Conservation (phyloP, 2,329 filamentous ascomycete species). For the Diaporthe longicolla region DNA sequence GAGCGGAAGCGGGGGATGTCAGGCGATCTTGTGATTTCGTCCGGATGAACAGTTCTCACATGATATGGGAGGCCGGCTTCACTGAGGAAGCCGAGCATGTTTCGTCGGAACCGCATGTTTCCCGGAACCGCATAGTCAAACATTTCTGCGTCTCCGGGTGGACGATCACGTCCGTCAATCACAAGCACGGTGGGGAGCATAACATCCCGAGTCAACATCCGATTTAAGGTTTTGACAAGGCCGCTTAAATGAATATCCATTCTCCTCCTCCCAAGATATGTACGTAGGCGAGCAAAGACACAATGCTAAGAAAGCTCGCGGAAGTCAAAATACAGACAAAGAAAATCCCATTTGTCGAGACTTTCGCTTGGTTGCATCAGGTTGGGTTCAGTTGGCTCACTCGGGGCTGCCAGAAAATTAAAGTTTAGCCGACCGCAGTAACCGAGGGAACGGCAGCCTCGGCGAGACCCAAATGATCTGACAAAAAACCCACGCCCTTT, state of each 20-base stretch:
- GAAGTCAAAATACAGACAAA: neutral
- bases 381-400: neutral
- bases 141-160: no score
- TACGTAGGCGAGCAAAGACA: neutral
- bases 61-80: neutral
- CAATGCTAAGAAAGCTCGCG: neutral
- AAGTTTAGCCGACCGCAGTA: slow-evolving; percentile 6
- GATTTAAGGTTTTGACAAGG: neutral
- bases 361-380: neutral
- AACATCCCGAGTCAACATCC: neutral
- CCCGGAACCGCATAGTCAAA: neutral
- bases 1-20: neutral
- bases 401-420: slow-evolving; percentile 7
- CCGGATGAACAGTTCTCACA: neutral
- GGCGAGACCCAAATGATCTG: slow-evolving; percentile 12
- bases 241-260: neutral
- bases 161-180: neutral
- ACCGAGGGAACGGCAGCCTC: slow-evolving; percentile 21
- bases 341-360: no score
- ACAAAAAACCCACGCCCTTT: neutral
- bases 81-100: neutral
- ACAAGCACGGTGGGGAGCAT: neutral
- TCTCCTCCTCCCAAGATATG: neutral
- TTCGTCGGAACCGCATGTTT: slow-evolving; percentile 6
- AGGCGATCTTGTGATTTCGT: neutral